A percentile compares a stretch with the other conserved stretches of the same genome.
phyloP scores from a whole-genome alignment of 2,329 filamentous ascomycete species.

The Alternaria novae-zelandiae region DNA sequence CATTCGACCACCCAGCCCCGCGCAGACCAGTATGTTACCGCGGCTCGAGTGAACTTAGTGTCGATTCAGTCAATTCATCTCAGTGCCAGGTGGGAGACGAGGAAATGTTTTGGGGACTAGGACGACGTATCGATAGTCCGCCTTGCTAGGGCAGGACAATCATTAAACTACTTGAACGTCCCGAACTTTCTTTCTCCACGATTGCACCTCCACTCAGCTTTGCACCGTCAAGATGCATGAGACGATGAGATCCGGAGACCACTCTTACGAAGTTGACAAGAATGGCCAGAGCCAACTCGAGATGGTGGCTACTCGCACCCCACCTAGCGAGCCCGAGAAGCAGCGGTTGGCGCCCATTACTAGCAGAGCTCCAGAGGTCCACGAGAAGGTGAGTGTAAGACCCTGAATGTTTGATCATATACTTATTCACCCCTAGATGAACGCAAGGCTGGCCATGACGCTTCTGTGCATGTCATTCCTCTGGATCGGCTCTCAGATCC shows the following conservation, averaged over 20 bases:
- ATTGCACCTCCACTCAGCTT: not conserved
- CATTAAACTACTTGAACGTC: slow-evolving; percentile 10
- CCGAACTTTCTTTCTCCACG: not conserved
- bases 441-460: slow-evolving; percentile 58
- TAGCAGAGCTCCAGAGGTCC: slow-evolving; percentile 27
- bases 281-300: slow-evolving; percentile 22
- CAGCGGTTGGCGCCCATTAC: slow-evolving; percentile 12
- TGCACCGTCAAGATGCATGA: slow-evolving; percentile 16
- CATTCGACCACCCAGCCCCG: slow-evolving; percentile 2
- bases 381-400: slow-evolving; percentile 26
- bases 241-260: not conserved
- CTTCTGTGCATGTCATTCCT: slow-evolving; percentile 65
- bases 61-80: not conserved
- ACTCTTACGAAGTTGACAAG: slow-evolving; percentile 18
- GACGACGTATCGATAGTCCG: not conserved
- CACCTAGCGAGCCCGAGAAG: slow-evolving; percentile 30
- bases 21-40: slow-evolving; percentile 8
- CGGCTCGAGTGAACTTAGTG: slow-evolving; percentile 12
- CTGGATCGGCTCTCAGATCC: slow-evolving; percentile 67
- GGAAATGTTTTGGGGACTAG: not conserved
- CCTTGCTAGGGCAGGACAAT: not conserved
- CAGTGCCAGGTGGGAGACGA: not conserved
- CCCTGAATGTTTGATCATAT: too few species aligned
- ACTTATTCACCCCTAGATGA: slow-evolving; percentile 20
- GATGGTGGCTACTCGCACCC: slow-evolving; percentile 16